Evolutionary conservation across 1,139 yeast genomes (phyloP).

Genomic region (Pichia inconspicua): DNA sequence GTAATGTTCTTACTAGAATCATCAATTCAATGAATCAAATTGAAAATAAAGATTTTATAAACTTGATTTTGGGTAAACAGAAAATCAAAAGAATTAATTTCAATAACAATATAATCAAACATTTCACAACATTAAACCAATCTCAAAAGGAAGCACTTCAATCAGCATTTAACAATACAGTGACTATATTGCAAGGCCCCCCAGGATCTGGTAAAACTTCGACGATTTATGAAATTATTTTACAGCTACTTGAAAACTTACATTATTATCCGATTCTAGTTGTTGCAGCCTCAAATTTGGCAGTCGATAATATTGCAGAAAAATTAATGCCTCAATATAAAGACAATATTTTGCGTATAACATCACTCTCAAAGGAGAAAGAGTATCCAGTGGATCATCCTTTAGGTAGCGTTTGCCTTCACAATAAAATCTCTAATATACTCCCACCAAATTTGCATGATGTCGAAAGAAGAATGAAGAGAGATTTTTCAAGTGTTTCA

Average conservation of each 20-base stretch:
- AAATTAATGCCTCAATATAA: slow-evolving; percentile 46
- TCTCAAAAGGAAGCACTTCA: slow-evolving; percentile 65
- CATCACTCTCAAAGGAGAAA: slow-evolving; percentile 52
- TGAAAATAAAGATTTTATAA: slow-evolving; percentile 48
- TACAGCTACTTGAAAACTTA: slow-evolving; percentile 42
- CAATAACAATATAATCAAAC: slow-evolving; percentile 41
- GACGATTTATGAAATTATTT: slow-evolving; percentile 71
- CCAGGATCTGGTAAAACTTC: slow-evolving; percentile 98
- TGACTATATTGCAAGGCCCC: slow-evolving; percentile 88
- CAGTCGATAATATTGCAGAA: slow-evolving; percentile 71
- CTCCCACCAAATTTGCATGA: slow-evolving; percentile 40
- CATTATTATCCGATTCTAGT: slow-evolving; percentile 49
- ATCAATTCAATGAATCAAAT: slow-evolving; percentile 57
- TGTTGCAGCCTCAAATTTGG: slow-evolving; percentile 70
- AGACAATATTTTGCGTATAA: slow-evolving; percentile 50
- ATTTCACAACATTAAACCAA: slow-evolving; percentile 44
- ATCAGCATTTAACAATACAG: slow-evolving; percentile 57
- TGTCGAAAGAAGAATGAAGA: slow-evolving; percentile 33
- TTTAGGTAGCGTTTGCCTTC: slow-evolving; percentile 52
- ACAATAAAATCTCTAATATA: slow-evolving; percentile 47
- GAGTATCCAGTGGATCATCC: slow-evolving; percentile 53
- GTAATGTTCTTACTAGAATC: slow-evolving; percentile 55
- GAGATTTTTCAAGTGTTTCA: slow-evolving; percentile 20
- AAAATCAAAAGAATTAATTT: slow-evolving; percentile 54
- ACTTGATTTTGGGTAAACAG: slow-evolving; percentile 52